Conservation (phyloP, 345 rosid species). For the Raphanus raphanistrum region DNA sequence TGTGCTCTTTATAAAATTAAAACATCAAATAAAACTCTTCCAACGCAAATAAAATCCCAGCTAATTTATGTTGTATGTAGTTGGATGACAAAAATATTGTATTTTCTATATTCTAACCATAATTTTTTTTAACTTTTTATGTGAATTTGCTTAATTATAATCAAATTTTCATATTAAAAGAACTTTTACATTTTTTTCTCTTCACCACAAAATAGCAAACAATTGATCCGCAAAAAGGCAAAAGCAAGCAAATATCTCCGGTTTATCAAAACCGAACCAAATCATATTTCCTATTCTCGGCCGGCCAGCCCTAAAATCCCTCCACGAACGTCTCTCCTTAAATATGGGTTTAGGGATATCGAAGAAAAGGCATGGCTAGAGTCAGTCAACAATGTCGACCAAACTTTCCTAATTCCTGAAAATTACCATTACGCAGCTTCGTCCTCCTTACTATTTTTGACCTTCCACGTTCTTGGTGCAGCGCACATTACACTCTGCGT, state of each 20-base stretch:
- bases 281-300: background rate
- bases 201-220: background rate
- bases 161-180: too few species aligned
- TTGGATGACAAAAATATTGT: too few species aligned
- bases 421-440: conserved; percentile 16
- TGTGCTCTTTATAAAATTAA: too few species aligned
- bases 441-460: conserved; percentile 25
- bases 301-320: background rate
- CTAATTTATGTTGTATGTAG: too few species aligned
- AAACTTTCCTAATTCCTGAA: conserved; percentile 22
- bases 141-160: too few species aligned
- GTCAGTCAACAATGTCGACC: conserved; percentile 31
- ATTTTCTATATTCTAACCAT: too few species aligned
- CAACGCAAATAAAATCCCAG: too few species aligned
- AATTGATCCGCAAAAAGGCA: background rate
- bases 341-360: background rate
- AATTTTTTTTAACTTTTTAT: too few species aligned
- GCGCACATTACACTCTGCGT: conserved; percentile 16
- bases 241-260: background rate
- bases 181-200: too few species aligned
- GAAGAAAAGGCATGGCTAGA: conserved; percentile 25
- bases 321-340: background rate
- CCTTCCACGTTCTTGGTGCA: conserved; percentile 17
- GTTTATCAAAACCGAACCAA: background rate
- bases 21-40: too few species aligned